phyloP scores from a whole-genome alignment of 1,284 basidiomycete species.

The Mrakiaceae sp. region DNA sequence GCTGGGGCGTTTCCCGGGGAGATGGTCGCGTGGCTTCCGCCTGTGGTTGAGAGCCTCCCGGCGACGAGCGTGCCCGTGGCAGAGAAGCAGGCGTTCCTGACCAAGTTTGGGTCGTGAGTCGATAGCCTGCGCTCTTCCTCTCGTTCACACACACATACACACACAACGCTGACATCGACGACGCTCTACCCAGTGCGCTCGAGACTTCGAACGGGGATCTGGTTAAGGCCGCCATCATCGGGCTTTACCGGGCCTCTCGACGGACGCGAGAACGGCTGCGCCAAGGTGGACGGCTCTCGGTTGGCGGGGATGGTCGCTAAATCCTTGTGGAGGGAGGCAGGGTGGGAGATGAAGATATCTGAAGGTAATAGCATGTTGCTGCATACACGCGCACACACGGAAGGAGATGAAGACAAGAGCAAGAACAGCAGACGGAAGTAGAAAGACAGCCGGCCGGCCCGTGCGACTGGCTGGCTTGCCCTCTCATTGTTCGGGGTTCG shows the following conservation, averaged over 20 bases:
- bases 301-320: neutral
- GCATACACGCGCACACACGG: too few relatives aligned
- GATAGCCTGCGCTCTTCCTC: neutral
- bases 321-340: too few relatives aligned
- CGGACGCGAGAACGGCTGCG: slow-evolving; percentile 23
- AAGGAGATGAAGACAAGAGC: too few relatives aligned
- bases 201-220: slow-evolving; percentile 55
- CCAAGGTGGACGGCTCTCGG: slow-evolving; percentile 1
- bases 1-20: slow-evolving; percentile 55
- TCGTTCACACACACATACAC: neutral
- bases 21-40: slow-evolving; percentile 59
- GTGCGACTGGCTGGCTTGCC: too few relatives aligned
- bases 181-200: slow-evolving; percentile 43
- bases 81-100: slow-evolving; percentile 63
- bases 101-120: slow-evolving; percentile 59
- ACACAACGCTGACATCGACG: slow-evolving; percentile 11
- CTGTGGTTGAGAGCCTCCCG: slow-evolving; percentile 60
- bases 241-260: slow-evolving; percentile 24
- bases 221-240: slow-evolving; percentile 57
- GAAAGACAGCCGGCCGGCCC: too few relatives aligned
- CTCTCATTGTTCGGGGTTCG: too few relatives aligned
- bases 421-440: too few relatives aligned
- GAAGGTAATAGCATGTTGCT: too few relatives aligned
- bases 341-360: too few relatives aligned
- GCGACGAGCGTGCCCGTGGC: slow-evolving; percentile 48